These are phyloP conservation scores for Balamuthia mandrillaris DNA, from an alignment of 208 protist genomes.

Conservation along the genomic window DNA sequence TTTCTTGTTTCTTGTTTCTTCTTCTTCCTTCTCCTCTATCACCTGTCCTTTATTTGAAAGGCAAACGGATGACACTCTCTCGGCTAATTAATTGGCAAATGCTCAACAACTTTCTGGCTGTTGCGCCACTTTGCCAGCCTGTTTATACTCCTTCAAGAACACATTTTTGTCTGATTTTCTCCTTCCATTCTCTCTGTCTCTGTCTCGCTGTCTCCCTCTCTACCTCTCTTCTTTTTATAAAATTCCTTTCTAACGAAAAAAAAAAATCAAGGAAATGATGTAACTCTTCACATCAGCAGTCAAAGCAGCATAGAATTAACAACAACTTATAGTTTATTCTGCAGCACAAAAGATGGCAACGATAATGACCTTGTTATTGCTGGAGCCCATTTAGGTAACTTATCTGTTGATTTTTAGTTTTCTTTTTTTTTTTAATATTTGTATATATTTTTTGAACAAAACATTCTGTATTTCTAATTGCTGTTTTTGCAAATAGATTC, in stretches of 20 bases:
- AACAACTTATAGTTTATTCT: constrained; percentile 9
- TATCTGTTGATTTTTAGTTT: neutral
- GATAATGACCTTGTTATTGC: neutral
- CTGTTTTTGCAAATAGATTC: constrained; percentile 32
- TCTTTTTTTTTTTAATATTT: too few relatives aligned
- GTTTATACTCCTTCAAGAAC: neutral
- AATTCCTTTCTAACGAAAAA: neutral
- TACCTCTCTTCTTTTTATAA: neutral
- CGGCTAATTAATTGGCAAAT: neutral
- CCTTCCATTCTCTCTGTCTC: neutral
- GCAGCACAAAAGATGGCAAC: neutral
- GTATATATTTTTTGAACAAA: neutral
- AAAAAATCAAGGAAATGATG: too few relatives aligned
- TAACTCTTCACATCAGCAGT: too few relatives aligned
- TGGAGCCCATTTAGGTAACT: constrained; percentile 5
- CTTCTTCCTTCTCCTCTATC: too few relatives aligned
- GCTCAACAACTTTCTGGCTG: neutral
- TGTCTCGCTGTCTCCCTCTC: neutral
- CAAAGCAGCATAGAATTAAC: too few relatives aligned
- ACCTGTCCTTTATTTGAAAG: neutral
- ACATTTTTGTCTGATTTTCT: neutral
- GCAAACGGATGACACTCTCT: neutral
- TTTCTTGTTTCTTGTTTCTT: neutral
- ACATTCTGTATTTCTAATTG: neutral
- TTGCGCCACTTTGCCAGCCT: neutral